Evolutionary conservation across 495 filamentous ascomycete genomes (phyloP).

Genomic region (Cercophora sp.): DNA sequence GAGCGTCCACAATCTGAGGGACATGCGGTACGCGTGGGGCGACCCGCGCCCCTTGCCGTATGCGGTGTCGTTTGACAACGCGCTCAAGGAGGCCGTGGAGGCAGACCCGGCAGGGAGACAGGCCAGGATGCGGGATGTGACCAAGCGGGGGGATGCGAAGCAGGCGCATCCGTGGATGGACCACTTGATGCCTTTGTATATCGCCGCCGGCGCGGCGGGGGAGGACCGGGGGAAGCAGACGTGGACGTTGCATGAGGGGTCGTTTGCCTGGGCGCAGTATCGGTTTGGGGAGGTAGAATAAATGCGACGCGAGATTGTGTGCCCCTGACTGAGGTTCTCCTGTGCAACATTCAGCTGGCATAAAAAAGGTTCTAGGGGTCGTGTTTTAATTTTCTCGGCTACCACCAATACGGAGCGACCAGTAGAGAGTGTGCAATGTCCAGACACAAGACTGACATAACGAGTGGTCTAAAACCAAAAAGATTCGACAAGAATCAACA

Average conservation of each 20-base stretch:
- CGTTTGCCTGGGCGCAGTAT: conserved; percentile 72
- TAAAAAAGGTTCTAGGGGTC: no score
- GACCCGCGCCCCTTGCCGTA: conserved; percentile 57
- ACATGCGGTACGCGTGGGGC: conserved; percentile 48
- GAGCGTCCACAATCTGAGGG: conserved; percentile 82
- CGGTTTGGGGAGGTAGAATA: conserved; percentile 70
- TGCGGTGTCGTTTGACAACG: conserved; percentile 70
- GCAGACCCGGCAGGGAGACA: conserved; percentile 52
- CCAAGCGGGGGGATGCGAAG: conserved; percentile 63
- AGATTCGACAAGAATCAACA: no score
- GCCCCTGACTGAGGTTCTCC: no score
- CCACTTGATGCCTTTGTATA: conserved; percentile 73
- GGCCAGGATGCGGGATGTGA: conserved; percentile 54
- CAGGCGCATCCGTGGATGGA: conserved; percentile 76
- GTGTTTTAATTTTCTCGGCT: no score
- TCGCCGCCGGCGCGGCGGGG: conserved; percentile 67
- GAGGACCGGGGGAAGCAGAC: conserved; percentile 57
- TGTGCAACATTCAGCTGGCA: no score
- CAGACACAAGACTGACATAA: no score
- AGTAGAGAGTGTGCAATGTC: no score
- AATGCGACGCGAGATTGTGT: no score
- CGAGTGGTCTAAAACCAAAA: no score
- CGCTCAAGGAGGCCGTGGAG: conserved; percentile 65
- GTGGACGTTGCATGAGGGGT: conserved; percentile 64
- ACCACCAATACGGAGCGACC: no score